Evolutionary conservation across 2,329 filamentous ascomycete species (phyloP), one percentile per base, ranked within the genome.

Genomic region (Nemania abortiva): DNA sequence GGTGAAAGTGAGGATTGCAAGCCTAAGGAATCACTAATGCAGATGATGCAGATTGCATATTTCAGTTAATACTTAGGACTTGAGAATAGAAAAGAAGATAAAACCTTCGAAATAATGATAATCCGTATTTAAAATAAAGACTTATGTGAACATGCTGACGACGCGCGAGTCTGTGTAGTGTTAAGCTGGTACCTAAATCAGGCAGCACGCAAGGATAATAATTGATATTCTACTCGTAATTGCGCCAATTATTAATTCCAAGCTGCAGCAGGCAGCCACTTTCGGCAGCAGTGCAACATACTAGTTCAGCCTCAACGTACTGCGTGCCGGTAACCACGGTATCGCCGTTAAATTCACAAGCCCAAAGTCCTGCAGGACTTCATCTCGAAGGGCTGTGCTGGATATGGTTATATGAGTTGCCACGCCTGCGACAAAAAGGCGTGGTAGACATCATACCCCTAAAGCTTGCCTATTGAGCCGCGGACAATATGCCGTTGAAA

Each of bases 401-500:
- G 42, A 47, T 18, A 47, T 18, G 6, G 18, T 50, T 45, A 54
- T 50, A 20, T 57, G n/a, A 22, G 29, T 20, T 27, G 10, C 31
- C 34, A 54, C 45, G 29, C 49, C 31, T 42, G 47, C 22, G 11
- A 50, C 45, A 18, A 45, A 53, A 6, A 57, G 10, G 9, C 24
- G 24, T 24, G 34, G 22, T 37, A 39, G 54, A 39, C n/a, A 45
- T 6, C 13, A 39, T 37, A 42, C 27, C 11, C 45, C n/a, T 20
- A 63, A 42, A 18, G 27, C 27, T 29, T 20, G 39, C 7, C 52
- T 27, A 3, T 27, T 42, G 20, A 18, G 29, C n/a, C 6, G 9
- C 13, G 2, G 6, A 24, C 27, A 20, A 60, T 15, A 70, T 70
- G 68, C 29, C 63, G 18, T n/a, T 70, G n/a, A 70, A 70, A 22